Conservation (phyloP, 2,329 filamentous ascomycete species). For the Neoascochyta sp. region DNA sequence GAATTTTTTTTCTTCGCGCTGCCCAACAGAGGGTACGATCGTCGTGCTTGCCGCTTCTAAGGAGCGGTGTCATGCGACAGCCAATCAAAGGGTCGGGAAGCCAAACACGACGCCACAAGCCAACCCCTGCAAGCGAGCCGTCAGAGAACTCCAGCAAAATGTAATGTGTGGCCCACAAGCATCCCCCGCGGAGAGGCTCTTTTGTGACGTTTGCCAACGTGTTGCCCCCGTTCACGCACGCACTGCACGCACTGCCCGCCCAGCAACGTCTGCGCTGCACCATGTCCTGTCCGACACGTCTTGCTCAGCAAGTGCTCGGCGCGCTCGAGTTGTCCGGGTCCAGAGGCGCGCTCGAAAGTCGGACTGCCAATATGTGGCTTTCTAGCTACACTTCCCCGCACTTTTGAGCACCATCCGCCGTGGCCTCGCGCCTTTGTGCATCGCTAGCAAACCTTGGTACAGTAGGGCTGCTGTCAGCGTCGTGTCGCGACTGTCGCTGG, state of each 20-base stretch:
- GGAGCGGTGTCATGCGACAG: constrained; percentile 17
- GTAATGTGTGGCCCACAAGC: constrained; percentile 5
- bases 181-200: no score
- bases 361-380: no score
- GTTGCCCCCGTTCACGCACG: no score
- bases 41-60: constrained; percentile 19
- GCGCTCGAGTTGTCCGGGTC: not conserved
- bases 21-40: constrained; percentile 19
- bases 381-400: constrained; percentile 38
- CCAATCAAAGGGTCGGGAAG: constrained; percentile 21
- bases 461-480: constrained; percentile 3
- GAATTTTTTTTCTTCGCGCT: constrained; percentile 16
- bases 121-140: constrained; percentile 21
- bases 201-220: no score
- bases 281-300: no score
- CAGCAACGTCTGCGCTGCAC: no score
- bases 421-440: constrained; percentile 11
- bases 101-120: no score
- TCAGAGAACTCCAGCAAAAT: constrained; percentile 8
- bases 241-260: no score
- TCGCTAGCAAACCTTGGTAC: constrained; percentile 20
- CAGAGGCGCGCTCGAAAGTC: constrained; percentile 1
- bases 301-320: no score
- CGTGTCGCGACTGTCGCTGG: no score
- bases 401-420: constrained; percentile 14